Conservation (phyloP, 768 basidiomycete genomes). For the Auricularia auricula-judae region DNA sequence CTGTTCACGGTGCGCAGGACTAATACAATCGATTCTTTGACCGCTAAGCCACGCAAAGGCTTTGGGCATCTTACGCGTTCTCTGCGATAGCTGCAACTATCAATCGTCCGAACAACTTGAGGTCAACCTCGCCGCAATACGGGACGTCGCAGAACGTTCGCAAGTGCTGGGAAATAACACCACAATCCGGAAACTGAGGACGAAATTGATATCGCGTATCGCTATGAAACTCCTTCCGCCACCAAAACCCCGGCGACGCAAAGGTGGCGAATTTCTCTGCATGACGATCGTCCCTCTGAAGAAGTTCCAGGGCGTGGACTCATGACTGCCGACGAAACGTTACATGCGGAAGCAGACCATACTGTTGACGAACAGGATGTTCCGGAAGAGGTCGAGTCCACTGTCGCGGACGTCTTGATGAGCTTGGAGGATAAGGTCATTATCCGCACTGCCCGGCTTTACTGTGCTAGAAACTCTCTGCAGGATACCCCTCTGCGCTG, state of each 20-base stretch:
- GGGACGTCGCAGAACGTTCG: constrained; percentile 34
- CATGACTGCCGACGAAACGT: constrained; percentile 9
- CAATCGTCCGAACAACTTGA: constrained; percentile 45
- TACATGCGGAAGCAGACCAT: constrained; percentile 1
- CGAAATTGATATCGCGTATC: constrained; percentile 58
- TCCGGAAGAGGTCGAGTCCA: constrained; percentile 66
- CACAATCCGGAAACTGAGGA: constrained; percentile 53
- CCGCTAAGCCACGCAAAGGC: constrained; percentile 27
- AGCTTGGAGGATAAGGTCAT: constrained; percentile 72
- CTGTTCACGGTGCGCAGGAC: constrained; percentile 37
- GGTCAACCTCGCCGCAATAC: constrained; percentile 29
- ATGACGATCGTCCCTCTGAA: not conserved
- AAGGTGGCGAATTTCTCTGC: constrained; percentile 21
- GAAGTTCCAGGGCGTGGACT: constrained; percentile 14
- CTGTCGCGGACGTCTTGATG: constrained; percentile 62
- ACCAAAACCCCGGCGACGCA: constrained; percentile 24
- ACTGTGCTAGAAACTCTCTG: not conserved
- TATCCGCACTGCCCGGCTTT: not conserved
- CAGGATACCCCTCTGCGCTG: constrained; percentile 94
- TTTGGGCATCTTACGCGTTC: constrained; percentile 55
- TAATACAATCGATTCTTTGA: not conserved
- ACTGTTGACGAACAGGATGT: constrained; percentile 40
- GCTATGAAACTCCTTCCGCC: constrained; percentile 53
- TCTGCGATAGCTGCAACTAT: constrained; percentile 61
- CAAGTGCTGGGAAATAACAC: constrained; percentile 42